Evolutionary conservation across 2,329 filamentous ascomycete genomes (phyloP).

Genomic region (Davidsoniella neocaledoniae): DNA sequence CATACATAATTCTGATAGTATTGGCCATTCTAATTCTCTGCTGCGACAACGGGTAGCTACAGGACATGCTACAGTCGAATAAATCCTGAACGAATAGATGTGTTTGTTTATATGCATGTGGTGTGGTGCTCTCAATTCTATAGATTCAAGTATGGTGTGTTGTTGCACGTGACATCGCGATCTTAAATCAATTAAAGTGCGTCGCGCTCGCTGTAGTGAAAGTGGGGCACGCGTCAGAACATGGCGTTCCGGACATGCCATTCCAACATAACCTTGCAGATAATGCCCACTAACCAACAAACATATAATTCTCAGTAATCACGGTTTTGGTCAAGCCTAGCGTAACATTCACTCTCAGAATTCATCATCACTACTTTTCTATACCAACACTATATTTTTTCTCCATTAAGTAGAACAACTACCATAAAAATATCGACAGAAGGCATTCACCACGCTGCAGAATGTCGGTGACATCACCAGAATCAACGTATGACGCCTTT

Average conservation of each 20-base stretch:
- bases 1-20: neutral
- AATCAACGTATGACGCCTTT: slow-evolving; percentile 3
- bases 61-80: neutral
- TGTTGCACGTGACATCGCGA: slow-evolving; percentile 13
- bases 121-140: neutral
- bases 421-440: neutral
- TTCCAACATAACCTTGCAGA: neutral
- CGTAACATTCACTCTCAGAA: neutral
- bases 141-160: neutral
- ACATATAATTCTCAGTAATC: neutral
- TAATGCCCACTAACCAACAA: neutral
- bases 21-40: neutral
- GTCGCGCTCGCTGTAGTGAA: slow-evolving; percentile 4
- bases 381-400: neutral
- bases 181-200: neutral
- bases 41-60: neutral
- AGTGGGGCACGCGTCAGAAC: slow-evolving; percentile 9
- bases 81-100: neutral
- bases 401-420: neutral
- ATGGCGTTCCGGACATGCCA: neutral
- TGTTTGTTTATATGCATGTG: neutral
- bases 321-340: neutral
- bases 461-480: slow-evolving; percentile 2
- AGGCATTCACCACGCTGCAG: neutral
- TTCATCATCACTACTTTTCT: neutral